Percentiles rank a stretch among this genome's conserved stretches.
These are phyloP conservation scores for Phoenix roebelenii DNA, from an alignment of 176 grass and related monocot genomes.

Conservation along the genomic window DNA sequence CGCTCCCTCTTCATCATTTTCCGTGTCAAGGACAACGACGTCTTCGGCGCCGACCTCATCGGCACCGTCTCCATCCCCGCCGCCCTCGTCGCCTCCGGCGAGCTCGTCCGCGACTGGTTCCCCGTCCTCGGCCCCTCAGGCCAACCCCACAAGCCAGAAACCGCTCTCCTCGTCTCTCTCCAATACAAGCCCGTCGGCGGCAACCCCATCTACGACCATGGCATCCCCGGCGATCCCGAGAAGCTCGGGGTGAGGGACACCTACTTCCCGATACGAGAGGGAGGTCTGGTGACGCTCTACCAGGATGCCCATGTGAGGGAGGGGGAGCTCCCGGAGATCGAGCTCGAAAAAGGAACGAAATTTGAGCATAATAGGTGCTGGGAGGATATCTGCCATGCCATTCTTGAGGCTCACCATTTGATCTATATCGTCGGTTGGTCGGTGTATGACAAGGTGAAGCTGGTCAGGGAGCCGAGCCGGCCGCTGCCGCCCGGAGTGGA, in stretches of 20 bases:
- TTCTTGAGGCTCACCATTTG: constrained; percentile 90
- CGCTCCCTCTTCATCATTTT: constrained; percentile 39
- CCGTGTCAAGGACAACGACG: constrained; percentile 88
- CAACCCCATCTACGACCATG: constrained; percentile 42
- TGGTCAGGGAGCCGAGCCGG: constrained; percentile 63
- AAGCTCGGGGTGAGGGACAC: constrained; percentile 54
- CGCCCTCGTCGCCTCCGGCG: constrained; percentile 2
- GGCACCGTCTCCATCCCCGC: constrained; percentile 53
- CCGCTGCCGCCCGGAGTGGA: constrained; percentile 38
- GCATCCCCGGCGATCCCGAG: constrained; percentile 59
- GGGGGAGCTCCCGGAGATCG: constrained; percentile 48
- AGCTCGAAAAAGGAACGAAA: constrained; percentile 34
- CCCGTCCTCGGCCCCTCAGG: constrained; percentile 37
- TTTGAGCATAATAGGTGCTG: constrained; percentile 71
- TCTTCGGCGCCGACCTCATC: constrained; percentile 74
- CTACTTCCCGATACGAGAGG: constrained; percentile 74
- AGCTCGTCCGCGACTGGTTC: constrained; percentile 48
- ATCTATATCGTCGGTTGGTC: constrained; percentile 95
- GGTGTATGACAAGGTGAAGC: constrained; percentile 78
- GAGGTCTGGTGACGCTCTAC: constrained; percentile 54
- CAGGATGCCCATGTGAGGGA: constrained; percentile 81
- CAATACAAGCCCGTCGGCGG: constrained; percentile 26
- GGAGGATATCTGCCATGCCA: constrained; percentile 98
- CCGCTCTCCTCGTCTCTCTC: constrained; percentile 47
- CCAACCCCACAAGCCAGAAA: constrained; percentile 49